phyloP scores from a whole-genome alignment of 2,329 filamentous ascomycete genomes.

The Colletotrichum sp. region DNA sequence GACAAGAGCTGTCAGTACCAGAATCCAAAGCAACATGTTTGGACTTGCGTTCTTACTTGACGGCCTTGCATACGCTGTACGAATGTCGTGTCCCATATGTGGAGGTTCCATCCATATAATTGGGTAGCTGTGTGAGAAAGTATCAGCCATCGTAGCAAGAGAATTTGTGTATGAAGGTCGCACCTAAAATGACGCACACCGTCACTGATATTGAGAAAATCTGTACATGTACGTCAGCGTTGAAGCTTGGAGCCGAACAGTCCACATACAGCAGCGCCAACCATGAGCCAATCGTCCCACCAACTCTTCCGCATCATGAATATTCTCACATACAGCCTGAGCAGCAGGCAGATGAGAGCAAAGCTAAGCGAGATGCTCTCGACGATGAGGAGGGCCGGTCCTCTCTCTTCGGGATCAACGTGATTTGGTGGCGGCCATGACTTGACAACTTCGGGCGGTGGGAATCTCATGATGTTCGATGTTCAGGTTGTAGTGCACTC shows the following conservation, averaged over 20 bases:
- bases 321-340: constrained; percentile 43
- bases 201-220: constrained; percentile 37
- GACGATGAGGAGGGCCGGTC: constrained; percentile 38
- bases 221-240: constrained; percentile 13
- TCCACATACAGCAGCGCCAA: constrained; percentile 37
- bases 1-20: background rate
- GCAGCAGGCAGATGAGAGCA: constrained; percentile 36
- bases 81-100: constrained; percentile 39
- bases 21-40: accelerated
- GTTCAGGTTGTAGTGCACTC: background rate
- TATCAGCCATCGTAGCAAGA: too few species aligned
- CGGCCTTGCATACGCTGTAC: constrained; percentile 30
- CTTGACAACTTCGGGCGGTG: background rate
- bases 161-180: too few species aligned
- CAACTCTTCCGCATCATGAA: constrained; percentile 36
- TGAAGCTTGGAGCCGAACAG: background rate
- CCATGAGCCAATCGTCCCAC: constrained; percentile 48
- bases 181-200: constrained; percentile 34
- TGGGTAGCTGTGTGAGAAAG: constrained; percentile 26
- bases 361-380: constrained; percentile 38
- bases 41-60: background rate
- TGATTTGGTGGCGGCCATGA: background rate
- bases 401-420: background rate
- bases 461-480: background rate
- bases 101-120: constrained; percentile 41